Percentiles rank a stretch among this genome's conserved stretches.
phyloP scores from a whole-genome alignment of 1,284 basidiomycete genomes.

The Ceratobasidium sp. region DNA sequence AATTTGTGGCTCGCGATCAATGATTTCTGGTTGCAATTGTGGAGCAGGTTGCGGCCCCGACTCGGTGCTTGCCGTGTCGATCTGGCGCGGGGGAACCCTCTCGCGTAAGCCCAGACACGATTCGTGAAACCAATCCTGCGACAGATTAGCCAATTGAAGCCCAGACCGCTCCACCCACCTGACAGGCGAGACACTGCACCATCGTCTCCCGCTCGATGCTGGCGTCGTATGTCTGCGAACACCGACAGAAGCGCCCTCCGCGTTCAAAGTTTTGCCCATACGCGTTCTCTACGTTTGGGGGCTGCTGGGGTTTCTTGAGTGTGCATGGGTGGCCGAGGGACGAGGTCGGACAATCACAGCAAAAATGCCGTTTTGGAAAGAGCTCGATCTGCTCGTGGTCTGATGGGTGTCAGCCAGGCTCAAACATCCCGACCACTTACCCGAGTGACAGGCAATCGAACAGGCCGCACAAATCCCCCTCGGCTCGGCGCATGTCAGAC shows the following conservation, averaged over 20 bases:
- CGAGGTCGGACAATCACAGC: conserved; percentile 78
- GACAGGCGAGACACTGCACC: conserved; percentile 82
- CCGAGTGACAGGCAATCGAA: conserved; percentile 78
- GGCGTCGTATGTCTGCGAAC: conserved; percentile 70
- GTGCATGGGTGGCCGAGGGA: conserved; percentile 65
- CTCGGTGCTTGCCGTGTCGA: not conserved
- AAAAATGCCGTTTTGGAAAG: conserved; percentile 79
- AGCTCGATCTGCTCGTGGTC: conserved; percentile 72
- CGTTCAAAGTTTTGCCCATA: conserved; percentile 72
- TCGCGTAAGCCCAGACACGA: conserved; percentile 79
- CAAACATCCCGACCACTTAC: conserved; percentile 53
- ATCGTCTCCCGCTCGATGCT: conserved; percentile 76
- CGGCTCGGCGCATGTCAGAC: conserved; percentile 60
- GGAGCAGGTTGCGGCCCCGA: not conserved
- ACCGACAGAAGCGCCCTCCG: conserved; percentile 69
- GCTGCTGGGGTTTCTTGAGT: conserved; percentile 55
- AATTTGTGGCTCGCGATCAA: conserved; percentile 43
- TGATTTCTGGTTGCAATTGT: conserved; percentile 31
- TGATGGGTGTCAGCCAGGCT: not conserved
- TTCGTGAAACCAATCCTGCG: conserved; percentile 84
- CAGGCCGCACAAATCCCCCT: conserved; percentile 76
- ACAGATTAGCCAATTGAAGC: conserved; percentile 34
- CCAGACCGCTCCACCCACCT: conserved; percentile 57
- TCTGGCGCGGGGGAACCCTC: conserved; percentile 44
- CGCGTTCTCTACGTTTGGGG: conserved; percentile 61